These are phyloP conservation scores for Irpex sp. DNA, from an alignment of 1,284 basidiomycete genomes.

Conservation along the genomic window DNA sequence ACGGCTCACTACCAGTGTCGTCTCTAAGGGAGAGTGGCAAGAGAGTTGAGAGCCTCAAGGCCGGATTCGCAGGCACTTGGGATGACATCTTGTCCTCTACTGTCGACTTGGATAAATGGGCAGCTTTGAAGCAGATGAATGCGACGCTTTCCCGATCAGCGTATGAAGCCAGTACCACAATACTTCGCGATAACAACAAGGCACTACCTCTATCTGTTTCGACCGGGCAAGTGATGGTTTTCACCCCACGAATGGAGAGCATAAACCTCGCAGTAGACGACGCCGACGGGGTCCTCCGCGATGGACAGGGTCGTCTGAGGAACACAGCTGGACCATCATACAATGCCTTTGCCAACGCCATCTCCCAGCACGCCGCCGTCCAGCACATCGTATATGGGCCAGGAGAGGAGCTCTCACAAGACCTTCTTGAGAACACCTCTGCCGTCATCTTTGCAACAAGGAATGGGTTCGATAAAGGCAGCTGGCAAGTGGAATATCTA, in stretches of 20 bases:
- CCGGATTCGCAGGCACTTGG: constrained; percentile 45
- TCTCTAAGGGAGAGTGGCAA: constrained; percentile 38
- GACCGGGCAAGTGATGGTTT: constrained; percentile 34
- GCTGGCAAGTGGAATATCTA: constrained; percentile 52
- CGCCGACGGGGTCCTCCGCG: constrained; percentile 41
- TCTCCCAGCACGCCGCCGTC: constrained; percentile 31
- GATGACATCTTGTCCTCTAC: constrained; percentile 29
- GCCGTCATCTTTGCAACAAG: constrained; percentile 53
- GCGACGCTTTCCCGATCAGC: constrained; percentile 38
- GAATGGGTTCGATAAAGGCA: constrained; percentile 45
- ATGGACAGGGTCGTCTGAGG: constrained; percentile 38
- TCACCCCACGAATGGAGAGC: constrained; percentile 54
- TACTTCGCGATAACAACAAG: constrained; percentile 37
- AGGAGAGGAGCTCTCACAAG: constrained; percentile 16
- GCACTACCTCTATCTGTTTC: constrained; percentile 33
- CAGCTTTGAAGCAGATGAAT: constrained; percentile 36
- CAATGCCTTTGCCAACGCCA: constrained; percentile 39
- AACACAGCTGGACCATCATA: constrained; percentile 59
- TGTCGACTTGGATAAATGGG: constrained; percentile 30
- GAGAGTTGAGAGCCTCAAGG: constrained; percentile 49
- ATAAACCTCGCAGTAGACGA: constrained; percentile 63
- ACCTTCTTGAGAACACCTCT: constrained; percentile 20
- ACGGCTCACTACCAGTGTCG: constrained; percentile 36
- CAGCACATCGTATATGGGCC: constrained; percentile 47
- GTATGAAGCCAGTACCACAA: constrained; percentile 43